Evolutionary conservation across 2,329 filamentous ascomycete species (phyloP).

Genomic region (Pseudocercospora fuligena): DNA sequence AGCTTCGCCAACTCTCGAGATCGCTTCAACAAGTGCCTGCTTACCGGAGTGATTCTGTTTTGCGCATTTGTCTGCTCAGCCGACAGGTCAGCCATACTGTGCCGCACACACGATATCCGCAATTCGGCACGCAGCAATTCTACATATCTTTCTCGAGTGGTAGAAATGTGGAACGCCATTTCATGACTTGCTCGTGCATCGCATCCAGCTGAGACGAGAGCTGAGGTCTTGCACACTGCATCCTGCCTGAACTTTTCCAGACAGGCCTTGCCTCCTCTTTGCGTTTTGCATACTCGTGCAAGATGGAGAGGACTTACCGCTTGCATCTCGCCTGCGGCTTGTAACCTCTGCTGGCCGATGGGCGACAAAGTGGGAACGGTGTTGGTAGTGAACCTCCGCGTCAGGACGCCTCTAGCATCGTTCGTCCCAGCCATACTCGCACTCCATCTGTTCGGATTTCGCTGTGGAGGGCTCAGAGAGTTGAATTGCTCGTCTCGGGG

Average conservation of each 20-base stretch:
- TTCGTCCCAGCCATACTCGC: slow-evolving; percentile 53
- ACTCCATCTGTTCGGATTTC: slow-evolving; percentile 41
- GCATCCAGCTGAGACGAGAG: too few relatives aligned
- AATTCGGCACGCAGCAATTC: neutral
- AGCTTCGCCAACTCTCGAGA: neutral
- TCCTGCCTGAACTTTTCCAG: neutral
- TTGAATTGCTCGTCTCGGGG: slow-evolving; percentile 73
- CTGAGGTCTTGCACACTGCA: too few relatives aligned
- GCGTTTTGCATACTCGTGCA: neutral
- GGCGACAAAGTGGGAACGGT: slow-evolving; percentile 74
- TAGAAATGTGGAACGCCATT: too few relatives aligned
- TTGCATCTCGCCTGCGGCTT: slow-evolving; percentile 54
- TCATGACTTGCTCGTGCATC: too few relatives aligned
- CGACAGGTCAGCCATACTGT: neutral
- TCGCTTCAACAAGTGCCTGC: slow-evolving; percentile 37
- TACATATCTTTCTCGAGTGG: neutral
- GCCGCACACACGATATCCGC: neutral
- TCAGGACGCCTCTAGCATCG: slow-evolving; percentile 77
- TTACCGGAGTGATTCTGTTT: slow-evolving; percentile 78
- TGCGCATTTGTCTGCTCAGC: slow-evolving; percentile 42
- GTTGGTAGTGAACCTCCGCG: slow-evolving; percentile 90
- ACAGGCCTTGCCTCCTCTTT: neutral
- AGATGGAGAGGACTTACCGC: slow-evolving; percentile 36
- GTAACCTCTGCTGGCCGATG: slow-evolving; percentile 60
- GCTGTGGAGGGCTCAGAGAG: slow-evolving; percentile 56